Evolutionary conservation across 257 asterid species (phyloP), one percentile per base, ranked within the genome.

Genomic region (Echites panduratus): DNA sequence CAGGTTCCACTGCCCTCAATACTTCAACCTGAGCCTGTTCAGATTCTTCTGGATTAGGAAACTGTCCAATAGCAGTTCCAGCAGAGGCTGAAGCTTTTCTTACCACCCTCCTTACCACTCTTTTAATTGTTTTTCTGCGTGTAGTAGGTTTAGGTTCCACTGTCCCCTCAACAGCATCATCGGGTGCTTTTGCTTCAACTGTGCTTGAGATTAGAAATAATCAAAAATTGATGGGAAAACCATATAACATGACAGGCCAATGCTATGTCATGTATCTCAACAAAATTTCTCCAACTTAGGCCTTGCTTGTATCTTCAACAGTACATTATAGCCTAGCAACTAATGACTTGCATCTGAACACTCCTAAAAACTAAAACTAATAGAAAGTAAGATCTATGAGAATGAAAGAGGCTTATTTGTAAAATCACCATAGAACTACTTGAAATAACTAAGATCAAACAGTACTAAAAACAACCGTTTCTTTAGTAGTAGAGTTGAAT

Each of bases 101-200:
- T n/a, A 83, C 74, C 72, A 78, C 81, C 71, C 72, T 84, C 81
- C 78, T 83, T 35, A 82, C 85, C n/a, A 80, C 82, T 82, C 62
- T 87, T 77, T 74, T 79, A 52, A 79, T 75, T 52, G 68, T 74
- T 82, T 75, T 85, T 48, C 68, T 70, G 17, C 81, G 75, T 58
- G 80, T 65, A 41, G 66, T 72, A 72, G 85, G 79, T 78, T 87
- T 84, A 49, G 80, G 64, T 71, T 65, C 80, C 16, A 65, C 50
- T 35, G 79, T 69, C 27, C 48, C 77, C 68, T 75, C 84, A 76
- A 69, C 79, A 66, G 45, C 80, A 67, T 43, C 77, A 32, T 52
- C 75, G 41, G 70, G n/a, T 66, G 71, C 71, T 73, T 75, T 73
- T 16, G 73, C 49, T 73, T 81, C 84, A 50, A 41, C 88, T 80